Conservation (phyloP, 192 early-diverging fungal species). For the Funneliformis mosseae region DNA sequence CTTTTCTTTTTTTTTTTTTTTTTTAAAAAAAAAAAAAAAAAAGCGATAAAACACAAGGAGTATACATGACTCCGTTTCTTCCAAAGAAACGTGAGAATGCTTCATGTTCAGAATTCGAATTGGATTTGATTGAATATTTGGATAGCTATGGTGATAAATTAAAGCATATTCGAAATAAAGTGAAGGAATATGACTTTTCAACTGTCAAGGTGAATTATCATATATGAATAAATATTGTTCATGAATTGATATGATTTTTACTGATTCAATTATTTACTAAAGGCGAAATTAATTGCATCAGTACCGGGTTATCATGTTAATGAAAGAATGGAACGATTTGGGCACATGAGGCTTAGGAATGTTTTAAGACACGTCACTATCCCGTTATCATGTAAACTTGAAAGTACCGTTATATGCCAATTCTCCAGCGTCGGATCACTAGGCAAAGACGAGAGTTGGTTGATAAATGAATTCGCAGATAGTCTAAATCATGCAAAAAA, state of each 20-base stretch:
- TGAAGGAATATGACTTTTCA: conserved; percentile 58
- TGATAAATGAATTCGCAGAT: conserved; percentile 54
- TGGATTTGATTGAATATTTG: conserved; percentile 58
- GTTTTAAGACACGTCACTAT: conserved; percentile 44
- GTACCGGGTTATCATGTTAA: conserved; percentile 60
- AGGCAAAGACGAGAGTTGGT: conserved; percentile 57
- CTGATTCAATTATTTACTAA: not conserved
- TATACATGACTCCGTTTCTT: conserved; percentile 53
- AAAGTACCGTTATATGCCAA: conserved; percentile 34
- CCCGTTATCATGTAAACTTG: conserved; percentile 10
- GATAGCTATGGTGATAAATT: conserved; percentile 44
- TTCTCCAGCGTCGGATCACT: conserved; percentile 66
- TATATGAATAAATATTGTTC: not conserved
- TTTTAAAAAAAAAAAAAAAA: too few species aligned
- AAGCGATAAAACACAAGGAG: conserved; percentile 56
- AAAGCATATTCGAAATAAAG: conserved; percentile 34
- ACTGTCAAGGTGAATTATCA: conserved; percentile 39
- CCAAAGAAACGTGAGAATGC: conserved; percentile 35
- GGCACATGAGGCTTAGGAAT: conserved; percentile 49
- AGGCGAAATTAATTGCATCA: conserved; percentile 56
- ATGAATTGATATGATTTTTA: not conserved
- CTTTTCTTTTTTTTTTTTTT: not conserved
- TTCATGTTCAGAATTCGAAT: conserved; percentile 52
- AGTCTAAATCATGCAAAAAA: conserved; percentile 44
- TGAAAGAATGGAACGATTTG: conserved; percentile 53